Evolutionary conservation across 2,329 filamentous ascomycete species (phyloP), one percentile per base, ranked within the genome.

Genomic region (Fusarium sp.): DNA sequence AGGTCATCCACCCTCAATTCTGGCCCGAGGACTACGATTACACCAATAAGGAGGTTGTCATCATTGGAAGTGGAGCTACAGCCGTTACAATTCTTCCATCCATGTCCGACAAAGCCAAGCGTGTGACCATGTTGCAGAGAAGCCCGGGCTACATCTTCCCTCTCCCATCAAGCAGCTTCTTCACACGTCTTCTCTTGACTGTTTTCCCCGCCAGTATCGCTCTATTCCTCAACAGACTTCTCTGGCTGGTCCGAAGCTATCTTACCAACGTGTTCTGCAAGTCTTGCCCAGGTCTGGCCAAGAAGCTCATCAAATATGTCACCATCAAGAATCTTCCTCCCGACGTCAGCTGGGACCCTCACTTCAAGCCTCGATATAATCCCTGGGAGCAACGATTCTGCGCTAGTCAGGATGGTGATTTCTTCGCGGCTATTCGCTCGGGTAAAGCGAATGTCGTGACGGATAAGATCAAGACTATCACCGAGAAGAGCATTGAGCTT

Each of bases 361-460:
- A 91, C 76, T 90, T 90, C 81, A 82, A 83, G 26, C 88, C 88
- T 0, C 77, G 79, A 2, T 90, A 90, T 65, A 85, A 86, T 11
- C 89, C 89, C 0, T 91, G 91, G 90, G 87, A 93, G 61, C 92
- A 94, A 77, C 88, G 93, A 3, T 82, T 94, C 24, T 94, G 92
- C 74, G 83, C 91, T 36, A 88, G 77, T 3, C 79, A 82, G 24
- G 82, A 86, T 35, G 84, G 84, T 0, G 86, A 87, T 72, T 86
- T 88, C 62, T 88, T 83, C 70, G 63, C 77, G 11, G 81, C 83
- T 1, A 76, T 87, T 20, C 80, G 81, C 3, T 79, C 73, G 3
- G 81, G 82, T 31, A 85, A 81, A 48, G 83, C 77, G 18, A 77
- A 80, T 18, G 78, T 89, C 4, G 82, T 84, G 4, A 89, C 87